Evolutionary conservation across 192 early-diverging fungal genomes (phyloP), one percentile per base, ranked within the genome.

Genomic region (Oehlia diaphana): DNA sequence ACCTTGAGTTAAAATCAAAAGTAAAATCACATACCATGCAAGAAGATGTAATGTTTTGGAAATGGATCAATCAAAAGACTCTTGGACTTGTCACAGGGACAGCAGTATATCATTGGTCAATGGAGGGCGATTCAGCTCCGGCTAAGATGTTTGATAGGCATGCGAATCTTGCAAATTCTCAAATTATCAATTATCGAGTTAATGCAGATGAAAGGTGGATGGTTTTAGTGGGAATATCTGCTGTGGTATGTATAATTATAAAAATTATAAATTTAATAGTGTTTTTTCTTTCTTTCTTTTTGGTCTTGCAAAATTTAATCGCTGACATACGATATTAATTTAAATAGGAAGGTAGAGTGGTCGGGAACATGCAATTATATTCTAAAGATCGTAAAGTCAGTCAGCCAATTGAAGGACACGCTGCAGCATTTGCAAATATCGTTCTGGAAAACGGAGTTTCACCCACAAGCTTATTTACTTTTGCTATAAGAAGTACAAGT

Each of bases 181-280:
- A 99, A 86, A 96, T 99, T 80, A 98, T 99, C 85, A 96, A 96
- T 89, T 98, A 98, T 86, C 91, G 93, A 39, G 90, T 96, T 67
- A 95, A 95, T 82, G 87, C 91, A 63, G 95, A 95, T 78, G 93
- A 92, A 84, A 98, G 95, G 82, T 99, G 98, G 98, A 91, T 96
- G 90, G 86, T 96, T 33, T 88, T 99, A 33, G 90, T 98, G 69
- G 97, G 98, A 58, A 99, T 99, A 73, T 94, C 96, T 26, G 95
- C 96, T 31, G 90, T 90, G 81, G 91, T 92, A 37, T 72, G 76
- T 53, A 44, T 31, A 35, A 19, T 16, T 21, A 28, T 42, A 42
- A 2, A 13, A 35, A 19, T 10, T 21, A 28, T 42, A 42, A 2
- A 13, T 64, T 42, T 58, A 26, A 66, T 66, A 4, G 2, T 31